phyloP scores from a whole-genome alignment of 257 asterid species.

The Lycium barbarum region DNA sequence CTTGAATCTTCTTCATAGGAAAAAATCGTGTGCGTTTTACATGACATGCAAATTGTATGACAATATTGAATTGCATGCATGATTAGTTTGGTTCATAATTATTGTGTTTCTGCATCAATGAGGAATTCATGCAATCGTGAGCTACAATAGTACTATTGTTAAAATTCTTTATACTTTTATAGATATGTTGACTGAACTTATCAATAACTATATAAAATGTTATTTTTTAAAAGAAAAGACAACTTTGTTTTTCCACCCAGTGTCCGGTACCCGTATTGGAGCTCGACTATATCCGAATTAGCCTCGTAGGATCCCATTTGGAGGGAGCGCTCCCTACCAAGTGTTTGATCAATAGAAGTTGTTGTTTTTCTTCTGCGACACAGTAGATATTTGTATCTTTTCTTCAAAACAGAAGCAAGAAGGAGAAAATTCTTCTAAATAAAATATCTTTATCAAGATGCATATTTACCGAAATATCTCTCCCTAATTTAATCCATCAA shows the following conservation, averaged over 20 bases:
- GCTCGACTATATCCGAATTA: background rate
- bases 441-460: too few species aligned
- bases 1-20: background rate
- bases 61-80: background rate
- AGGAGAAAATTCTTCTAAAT: too few species aligned
- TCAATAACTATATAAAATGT: too few species aligned
- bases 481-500: too few species aligned
- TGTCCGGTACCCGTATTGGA: too few species aligned
- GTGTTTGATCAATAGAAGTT: background rate
- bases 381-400: background rate
- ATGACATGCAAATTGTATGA: background rate
- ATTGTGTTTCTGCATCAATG: background rate
- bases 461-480: too few species aligned
- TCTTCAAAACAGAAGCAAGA: too few species aligned
- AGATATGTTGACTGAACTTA: background rate
- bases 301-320: too few species aligned
- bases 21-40: background rate
- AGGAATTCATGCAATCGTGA: background rate
- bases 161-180: background rate
- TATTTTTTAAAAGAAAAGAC: background rate
- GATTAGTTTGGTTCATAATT: slow-evolving; percentile 14
- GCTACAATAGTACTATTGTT: too few species aligned
- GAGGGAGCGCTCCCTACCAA: too few species aligned
- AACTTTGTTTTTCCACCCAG: background rate
- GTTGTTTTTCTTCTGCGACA: background rate